Conservation (phyloP, 352 stramenopile species). For the Globisporangium yorkense region DNA sequence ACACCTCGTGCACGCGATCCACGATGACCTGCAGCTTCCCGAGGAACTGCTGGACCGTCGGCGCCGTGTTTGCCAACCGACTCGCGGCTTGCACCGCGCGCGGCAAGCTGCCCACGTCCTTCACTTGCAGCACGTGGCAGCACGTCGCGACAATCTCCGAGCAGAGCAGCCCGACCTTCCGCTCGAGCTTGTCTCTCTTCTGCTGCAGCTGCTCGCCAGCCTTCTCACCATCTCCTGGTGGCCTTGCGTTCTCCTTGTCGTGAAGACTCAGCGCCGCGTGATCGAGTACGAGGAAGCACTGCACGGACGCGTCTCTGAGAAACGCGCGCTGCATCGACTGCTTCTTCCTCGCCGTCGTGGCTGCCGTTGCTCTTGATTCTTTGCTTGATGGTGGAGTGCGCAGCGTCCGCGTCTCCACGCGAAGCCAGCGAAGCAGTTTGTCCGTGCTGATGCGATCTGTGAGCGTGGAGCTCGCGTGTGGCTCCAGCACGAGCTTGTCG, state of each 20-base stretch:
- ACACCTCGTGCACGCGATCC: slow-evolving; percentile 6
- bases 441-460: slow-evolving; percentile 22
- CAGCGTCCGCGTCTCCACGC: slow-evolving; percentile 17
- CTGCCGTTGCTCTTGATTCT: too few species aligned
- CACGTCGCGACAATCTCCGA: slow-evolving; percentile 29
- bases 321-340: slow-evolving; percentile 12
- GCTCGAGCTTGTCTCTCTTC: slow-evolving; percentile 15
- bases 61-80: slow-evolving; percentile 1
- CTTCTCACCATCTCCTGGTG: neutral
- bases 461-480: slow-evolving; percentile 9
- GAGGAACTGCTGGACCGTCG: slow-evolving; percentile 9
- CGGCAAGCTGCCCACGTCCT: slow-evolving; percentile 15
- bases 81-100: slow-evolving; percentile 2
- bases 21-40: slow-evolving; percentile 2
- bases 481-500: slow-evolving; percentile 7
- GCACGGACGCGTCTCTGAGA: slow-evolving; percentile 15
- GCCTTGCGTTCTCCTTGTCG: neutral
- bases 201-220: neutral
- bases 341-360: neutral
- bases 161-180: slow-evolving; percentile 22
- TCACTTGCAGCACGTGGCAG: slow-evolving; percentile 17
- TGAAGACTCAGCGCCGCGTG: neutral
- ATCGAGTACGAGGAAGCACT: slow-evolving; percentile 25
- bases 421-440: slow-evolving; percentile 25
- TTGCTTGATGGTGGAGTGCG: neutral